Base-by-base conservation (phyloP, 257 asterid genomes). In the Ilex aquifolium region DNA sequence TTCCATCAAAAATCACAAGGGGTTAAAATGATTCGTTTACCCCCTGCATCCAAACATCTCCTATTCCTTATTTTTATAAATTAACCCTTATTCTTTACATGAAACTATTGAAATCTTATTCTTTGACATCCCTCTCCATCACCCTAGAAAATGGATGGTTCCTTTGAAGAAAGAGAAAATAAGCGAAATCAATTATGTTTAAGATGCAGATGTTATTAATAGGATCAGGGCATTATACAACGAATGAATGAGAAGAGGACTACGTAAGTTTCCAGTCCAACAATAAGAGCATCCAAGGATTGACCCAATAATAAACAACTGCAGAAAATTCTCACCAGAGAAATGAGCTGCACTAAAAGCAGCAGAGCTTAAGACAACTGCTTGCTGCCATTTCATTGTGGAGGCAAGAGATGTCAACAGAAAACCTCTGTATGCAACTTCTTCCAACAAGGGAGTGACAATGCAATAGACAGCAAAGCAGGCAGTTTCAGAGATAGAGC, bases 361-460 rank as follows among this genome's bases (percentile, higher is more conserved):
- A 36, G 82, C 39, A 59, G 97, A 84, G 48, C 97, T 91, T 52
- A 86, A 9, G 17, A 68, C 39, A 65, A 86, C 93, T 12, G 93
- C 93, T 61, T 79, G 74, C 56, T 68, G 83, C 98, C 98, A 91
- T 59, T 77, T 77, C 95, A 86, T 83, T 12, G 62, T 70, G 65
- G 88, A 71, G 71, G 83, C 80, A 56, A 91, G 92, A 31, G 91
- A 82, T 11, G 85, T 86, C 62, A 91, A 57, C 51, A 91, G 74
- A 61, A 85, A 87, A 48, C 95, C 96, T 73, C 95, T 71, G 64
- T 88, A 91, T 55, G 88, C 95, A 6, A 82, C 69, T 79, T 91
- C 98, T 87, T 91, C 96, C 46, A 91, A 83, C 60, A 83, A 77
- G 0, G 97, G 98, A 31, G 91, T 83, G 72, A 86, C 66, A 60